Evolutionary conservation across 257 asterid species (phyloP).

Genomic region (Gentiana dahurica): DNA sequence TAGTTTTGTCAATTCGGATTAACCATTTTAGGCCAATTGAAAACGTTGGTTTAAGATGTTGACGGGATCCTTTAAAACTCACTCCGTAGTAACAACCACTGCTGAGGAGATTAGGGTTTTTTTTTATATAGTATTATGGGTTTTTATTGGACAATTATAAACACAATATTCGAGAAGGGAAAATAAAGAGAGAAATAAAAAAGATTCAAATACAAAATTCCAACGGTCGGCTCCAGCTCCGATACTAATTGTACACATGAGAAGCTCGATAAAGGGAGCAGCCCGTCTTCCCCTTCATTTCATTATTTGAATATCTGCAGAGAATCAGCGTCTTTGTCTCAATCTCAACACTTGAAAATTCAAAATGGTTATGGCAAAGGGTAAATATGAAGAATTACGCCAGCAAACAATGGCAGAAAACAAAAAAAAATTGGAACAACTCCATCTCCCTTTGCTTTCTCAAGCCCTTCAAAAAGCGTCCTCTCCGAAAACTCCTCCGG

Average conservation of each 20-base stretch:
- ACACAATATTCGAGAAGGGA: too few relatives aligned
- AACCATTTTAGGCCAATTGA: too few relatives aligned
- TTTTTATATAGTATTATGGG: too few relatives aligned
- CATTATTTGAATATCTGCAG: background rate
- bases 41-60: too few relatives aligned
- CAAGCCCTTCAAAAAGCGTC: conserved; percentile 46
- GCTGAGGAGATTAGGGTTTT: too few relatives aligned
- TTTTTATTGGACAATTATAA: too few relatives aligned
- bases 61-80: too few relatives aligned
- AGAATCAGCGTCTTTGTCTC: background rate
- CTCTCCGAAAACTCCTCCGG: conserved; percentile 77
- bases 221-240: conserved; percentile 46
- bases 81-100: too few relatives aligned
- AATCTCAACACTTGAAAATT: background rate
- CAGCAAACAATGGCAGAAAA: conserved; percentile 75
- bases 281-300: background rate
- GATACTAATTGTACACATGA: conserved; percentile 14
- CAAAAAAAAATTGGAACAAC: conserved; percentile 77
- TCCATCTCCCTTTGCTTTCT: conserved; percentile 73
- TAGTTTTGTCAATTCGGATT: too few relatives aligned
- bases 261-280: background rate
- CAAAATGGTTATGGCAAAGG: conserved; percentile 50
- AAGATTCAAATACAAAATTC: conserved; percentile 7
- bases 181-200: too few relatives aligned
- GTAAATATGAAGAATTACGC: conserved; percentile 50